A percentile compares a stretch with the other conserved stretches of the same genome.
phyloP scores from a whole-genome alignment of 805 yeast species.

The Starmerella davenportii region DNA sequence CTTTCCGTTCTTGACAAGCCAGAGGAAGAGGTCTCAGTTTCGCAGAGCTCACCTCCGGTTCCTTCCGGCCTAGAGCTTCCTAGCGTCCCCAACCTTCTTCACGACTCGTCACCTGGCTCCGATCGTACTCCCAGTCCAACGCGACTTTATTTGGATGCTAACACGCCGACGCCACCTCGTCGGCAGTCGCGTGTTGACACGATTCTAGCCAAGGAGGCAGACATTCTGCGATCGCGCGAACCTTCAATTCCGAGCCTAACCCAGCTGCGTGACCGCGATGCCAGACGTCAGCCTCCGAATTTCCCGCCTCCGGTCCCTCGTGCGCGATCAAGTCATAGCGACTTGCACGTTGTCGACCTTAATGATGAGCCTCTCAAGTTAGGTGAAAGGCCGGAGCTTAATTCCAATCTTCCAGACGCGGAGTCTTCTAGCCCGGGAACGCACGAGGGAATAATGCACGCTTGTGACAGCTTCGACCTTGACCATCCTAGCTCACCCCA shows the following conservation, averaged over 20 bases:
- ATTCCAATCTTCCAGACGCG: no score
- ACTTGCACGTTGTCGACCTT: neutral
- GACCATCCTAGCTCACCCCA: neutral
- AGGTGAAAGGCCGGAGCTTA: no score
- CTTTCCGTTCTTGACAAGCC: constrained; percentile 2
- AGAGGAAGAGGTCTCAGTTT: no score
- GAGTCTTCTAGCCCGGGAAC: no score
- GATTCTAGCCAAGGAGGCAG: neutral
- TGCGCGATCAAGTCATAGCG: neutral
- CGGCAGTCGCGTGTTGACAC: neutral
- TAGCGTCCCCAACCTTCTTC: no score
- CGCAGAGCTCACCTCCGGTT: no score
- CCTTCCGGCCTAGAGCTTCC: no score
- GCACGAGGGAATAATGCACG: no score
- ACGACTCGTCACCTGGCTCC: neutral
- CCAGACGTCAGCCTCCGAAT: neutral
- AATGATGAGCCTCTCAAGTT: no score
- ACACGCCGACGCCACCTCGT: neutral
- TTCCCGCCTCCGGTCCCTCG: constrained; percentile 1
- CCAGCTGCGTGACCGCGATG: neutral
- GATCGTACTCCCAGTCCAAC: constrained; percentile 1
- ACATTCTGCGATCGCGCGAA: neutral
- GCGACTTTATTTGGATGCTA: neutral
- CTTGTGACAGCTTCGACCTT: neutral
- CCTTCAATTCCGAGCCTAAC: neutral